These are phyloP conservation scores for Pueraria montana DNA, from an alignment of 306 rosid species.

Conservation along the genomic window DNA sequence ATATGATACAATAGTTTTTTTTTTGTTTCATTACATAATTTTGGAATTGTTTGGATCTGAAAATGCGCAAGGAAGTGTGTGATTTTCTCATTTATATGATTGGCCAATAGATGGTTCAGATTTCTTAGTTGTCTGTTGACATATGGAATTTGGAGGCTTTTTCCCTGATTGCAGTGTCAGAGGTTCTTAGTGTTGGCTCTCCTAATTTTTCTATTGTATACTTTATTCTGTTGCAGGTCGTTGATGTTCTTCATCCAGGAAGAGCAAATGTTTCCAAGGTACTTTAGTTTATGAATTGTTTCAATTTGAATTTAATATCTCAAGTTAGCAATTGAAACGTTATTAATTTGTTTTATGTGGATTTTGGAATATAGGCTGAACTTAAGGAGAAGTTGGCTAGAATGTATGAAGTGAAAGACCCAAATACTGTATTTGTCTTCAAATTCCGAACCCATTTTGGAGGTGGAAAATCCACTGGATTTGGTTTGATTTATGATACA, in stretches of 20 bases:
- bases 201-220: not conserved
- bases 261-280: conserved; percentile 96
- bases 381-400: conserved; percentile 88
- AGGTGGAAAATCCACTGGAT: conserved; percentile 96
- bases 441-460: conserved; percentile 94
- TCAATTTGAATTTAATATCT: not conserved
- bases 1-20: not conserved
- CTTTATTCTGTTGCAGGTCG: conserved; percentile 53
- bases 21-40: not conserved
- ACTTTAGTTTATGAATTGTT: not conserved
- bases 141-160: not conserved
- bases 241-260: conserved; percentile 95
- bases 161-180: not conserved
- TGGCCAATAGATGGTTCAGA: too few relatives aligned
- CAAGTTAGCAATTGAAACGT: not conserved
- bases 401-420: conserved; percentile 86
- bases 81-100: not conserved
- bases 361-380: conserved; percentile 64
- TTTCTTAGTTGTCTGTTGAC: not conserved
- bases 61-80: not conserved
- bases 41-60: not conserved
- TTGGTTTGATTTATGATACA: conserved; percentile 92
- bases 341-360: not conserved
- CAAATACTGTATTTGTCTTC: conserved; percentile 84
- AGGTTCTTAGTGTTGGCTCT: not conserved